Base-by-base conservation (phyloP, 768 basidiomycete species). In the Trametes gibbosa region DNA sequence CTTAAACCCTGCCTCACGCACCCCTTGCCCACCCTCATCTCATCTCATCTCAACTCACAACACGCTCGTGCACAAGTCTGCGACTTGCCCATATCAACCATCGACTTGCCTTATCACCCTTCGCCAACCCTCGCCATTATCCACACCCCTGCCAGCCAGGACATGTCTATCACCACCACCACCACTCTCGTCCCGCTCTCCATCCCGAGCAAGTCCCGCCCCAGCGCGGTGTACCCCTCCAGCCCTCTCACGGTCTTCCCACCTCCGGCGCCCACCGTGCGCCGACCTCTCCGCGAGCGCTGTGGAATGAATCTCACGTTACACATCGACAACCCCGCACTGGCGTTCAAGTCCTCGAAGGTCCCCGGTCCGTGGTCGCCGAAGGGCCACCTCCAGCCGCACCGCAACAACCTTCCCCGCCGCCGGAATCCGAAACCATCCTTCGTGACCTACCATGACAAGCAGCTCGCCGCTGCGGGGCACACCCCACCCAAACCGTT, bases 321-420 rank as follows among this genome's bases (percentile, higher is more conserved):
- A 23, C 42, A 41, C 19, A 61, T 66, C 45, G 50, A 61, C 13
- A 51, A 59, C 14, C 42, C 55, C 23, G 43, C 53, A 12, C 34
- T 24, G 3, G 23, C 29, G 13, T 58, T 55, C 53, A 55, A 54
- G 39, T 37, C 48, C 7, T 24, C 47, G 29, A 47, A 49, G 53
- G 27, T 40, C 32, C 41, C 55, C 35, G 58, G 53, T 5, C 53
- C 54, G 47, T 61, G 65, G 62, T 60, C 59, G 25, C 61, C 64
- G 8, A 64, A 63, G 43, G 66, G 61, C 24, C 64, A 66, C 57
- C 21, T 63, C 51, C 66, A 69, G 45, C 68, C 68, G 9, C 68
- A 69, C 56, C 66, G 68, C 39, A 63, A 48, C 54, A 40, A 63
- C 52, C 62, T 66, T 16, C 68, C 63, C 29, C 63, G 65, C 45